Evolutionary conservation across 306 rosid genomes (phyloP).

Genomic region (Rosa multiflora): DNA sequence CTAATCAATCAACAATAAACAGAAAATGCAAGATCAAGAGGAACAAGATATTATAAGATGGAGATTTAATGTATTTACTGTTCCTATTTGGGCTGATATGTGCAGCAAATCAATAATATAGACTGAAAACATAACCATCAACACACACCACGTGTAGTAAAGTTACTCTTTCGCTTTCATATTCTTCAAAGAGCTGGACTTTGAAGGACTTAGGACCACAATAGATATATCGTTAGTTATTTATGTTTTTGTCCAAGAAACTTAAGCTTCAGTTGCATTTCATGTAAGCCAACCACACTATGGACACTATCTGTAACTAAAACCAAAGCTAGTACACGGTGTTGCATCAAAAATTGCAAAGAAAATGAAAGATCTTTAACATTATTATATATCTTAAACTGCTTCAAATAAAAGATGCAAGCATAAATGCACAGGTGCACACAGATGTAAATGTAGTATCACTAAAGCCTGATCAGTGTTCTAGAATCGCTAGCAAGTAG

Average conservation of each 20-base stretch:
- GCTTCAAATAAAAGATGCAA: neutral
- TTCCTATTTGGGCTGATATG: neutral
- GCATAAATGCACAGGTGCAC: neutral
- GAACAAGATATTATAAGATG: neutral
- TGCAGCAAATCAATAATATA: neutral
- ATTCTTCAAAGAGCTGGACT: neutral
- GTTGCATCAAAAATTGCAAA: neutral
- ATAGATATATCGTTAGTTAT: neutral
- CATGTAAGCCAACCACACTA: neutral
- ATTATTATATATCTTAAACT: neutral
- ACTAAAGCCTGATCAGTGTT: neutral
- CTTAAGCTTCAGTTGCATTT: neutral
- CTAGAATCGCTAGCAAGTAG: neutral
- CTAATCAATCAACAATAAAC: neutral
- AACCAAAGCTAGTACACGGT: neutral
- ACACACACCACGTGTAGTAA: neutral
- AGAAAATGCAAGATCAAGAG: neutral
- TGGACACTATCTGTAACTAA: neutral
- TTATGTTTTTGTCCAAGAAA: neutral
- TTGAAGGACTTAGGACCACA: neutral
- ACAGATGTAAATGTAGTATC: neutral
- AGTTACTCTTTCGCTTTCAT: neutral
- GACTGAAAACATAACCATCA: neutral
- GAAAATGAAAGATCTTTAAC: neutral
- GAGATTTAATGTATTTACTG: neutral